Conservation (phyloP, 352 stramenopile genomes). For the Phytophthora pini region DNA sequence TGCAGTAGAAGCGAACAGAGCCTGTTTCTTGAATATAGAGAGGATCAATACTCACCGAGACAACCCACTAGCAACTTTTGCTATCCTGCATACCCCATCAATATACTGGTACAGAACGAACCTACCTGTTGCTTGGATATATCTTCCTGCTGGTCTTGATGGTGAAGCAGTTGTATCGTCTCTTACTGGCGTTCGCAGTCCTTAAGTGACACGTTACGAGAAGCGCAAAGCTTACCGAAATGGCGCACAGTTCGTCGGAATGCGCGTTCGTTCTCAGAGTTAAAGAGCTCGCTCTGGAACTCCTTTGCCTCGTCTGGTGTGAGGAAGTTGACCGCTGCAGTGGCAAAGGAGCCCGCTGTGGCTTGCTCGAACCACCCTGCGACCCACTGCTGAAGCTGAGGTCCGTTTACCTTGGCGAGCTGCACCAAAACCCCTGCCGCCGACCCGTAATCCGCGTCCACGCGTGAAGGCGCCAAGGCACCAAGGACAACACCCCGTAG, state of each 20-base stretch:
- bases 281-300: conserved; percentile 79
- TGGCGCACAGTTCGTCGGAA: conserved; percentile 81
- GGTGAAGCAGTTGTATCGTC: background rate
- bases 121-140: background rate
- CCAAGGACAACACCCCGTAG: conserved; percentile 73
- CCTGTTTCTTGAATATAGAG: conserved; percentile 41
- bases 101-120: conserved; percentile 13
- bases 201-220: conserved; percentile 66
- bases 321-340: conserved; percentile 60
- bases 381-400: conserved; percentile 62
- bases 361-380: conserved; percentile 71
- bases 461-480: conserved; percentile 56
- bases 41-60: conserved; percentile 22
- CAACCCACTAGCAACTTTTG: conserved; percentile 5
- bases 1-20: conserved; percentile 21
- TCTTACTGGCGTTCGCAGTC: conserved; percentile 34
- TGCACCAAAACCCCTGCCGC: conserved; percentile 75
- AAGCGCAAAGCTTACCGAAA: conserved; percentile 85
- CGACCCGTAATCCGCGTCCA: conserved; percentile 86
- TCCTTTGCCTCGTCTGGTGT: conserved; percentile 57
- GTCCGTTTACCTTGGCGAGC: conserved; percentile 70
- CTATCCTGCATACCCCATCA: conserved; percentile 18
- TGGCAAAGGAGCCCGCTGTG: conserved; percentile 43
- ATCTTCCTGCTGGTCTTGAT: conserved; percentile 4
- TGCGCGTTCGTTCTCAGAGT: conserved; percentile 60